Evolutionary conservation across 768 basidiomycete species (phyloP).

Genomic region (Mycena haematopus): DNA sequence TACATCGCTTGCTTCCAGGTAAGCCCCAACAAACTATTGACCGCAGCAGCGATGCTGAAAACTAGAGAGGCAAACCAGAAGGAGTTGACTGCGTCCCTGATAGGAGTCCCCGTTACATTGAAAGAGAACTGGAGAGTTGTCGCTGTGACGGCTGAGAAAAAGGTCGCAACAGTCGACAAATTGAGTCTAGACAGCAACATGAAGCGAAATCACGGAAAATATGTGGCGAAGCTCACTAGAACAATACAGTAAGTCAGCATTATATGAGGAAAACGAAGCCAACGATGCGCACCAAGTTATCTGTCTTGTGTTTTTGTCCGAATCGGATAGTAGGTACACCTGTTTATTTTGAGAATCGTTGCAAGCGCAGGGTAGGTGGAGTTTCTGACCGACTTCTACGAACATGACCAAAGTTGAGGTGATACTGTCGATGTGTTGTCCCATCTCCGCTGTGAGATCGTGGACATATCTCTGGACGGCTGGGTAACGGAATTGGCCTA

Average conservation of each 20-base stretch:
- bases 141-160: constrained; percentile 78
- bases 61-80: constrained; percentile 81
- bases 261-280: not conserved
- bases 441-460: constrained; percentile 76
- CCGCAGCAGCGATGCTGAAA: constrained; percentile 78
- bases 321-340: constrained; percentile 81
- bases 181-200: constrained; percentile 48
- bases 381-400: constrained; percentile 69
- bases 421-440: constrained; percentile 74
- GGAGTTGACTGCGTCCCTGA: constrained; percentile 64
- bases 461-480: constrained; percentile 79
- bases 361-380: constrained; percentile 2
- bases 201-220: not conserved
- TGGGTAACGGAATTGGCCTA: constrained; percentile 77
- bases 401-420: constrained; percentile 73
- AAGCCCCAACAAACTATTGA: constrained; percentile 77
- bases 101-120: constrained; percentile 39
- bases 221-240: constrained; percentile 11
- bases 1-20: constrained; percentile 88
- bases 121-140: constrained; percentile 76
- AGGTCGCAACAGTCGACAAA: constrained; percentile 78
- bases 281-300: constrained; percentile 51
- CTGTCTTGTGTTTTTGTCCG: constrained; percentile 74
- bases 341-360: constrained; percentile 31
- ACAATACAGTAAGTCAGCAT: not conserved